These are phyloP conservation scores for Scytalidium sp. DNA, from an alignment of 2,329 filamentous ascomycete genomes.

Conservation along the genomic window DNA sequence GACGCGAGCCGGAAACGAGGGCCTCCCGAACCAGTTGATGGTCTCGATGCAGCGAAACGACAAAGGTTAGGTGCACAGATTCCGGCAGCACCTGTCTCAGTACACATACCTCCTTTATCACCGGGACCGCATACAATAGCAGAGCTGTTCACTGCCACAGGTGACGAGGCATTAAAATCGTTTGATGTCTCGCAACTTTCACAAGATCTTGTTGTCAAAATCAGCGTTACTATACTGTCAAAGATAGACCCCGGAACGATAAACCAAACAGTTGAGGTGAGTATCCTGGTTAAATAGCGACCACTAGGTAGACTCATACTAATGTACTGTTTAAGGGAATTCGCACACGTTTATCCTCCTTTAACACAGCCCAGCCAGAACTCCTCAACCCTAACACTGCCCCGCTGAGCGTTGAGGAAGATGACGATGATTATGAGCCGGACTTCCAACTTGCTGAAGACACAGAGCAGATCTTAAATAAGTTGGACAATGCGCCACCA, in stretches of 20 bases:
- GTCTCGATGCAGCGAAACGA: slow-evolving; percentile 75
- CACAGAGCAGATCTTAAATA: slow-evolving; percentile 73
- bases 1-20: slow-evolving; percentile 76
- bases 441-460: slow-evolving; percentile 73
- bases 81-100: slow-evolving; percentile 27
- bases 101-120: slow-evolving; percentile 67
- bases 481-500: slow-evolving; percentile 67
- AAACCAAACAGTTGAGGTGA: slow-evolving; percentile 69
- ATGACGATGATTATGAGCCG: slow-evolving; percentile 92
- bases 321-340: slow-evolving; percentile 40
- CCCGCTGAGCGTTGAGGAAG: slow-evolving; percentile 65
- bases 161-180: slow-evolving; percentile 67
- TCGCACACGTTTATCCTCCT: slow-evolving; percentile 41
- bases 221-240: slow-evolving; percentile 75
- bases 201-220: slow-evolving; percentile 70
- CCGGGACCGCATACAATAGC: slow-evolving; percentile 75
- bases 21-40: slow-evolving; percentile 66
- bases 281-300: slow-evolving; percentile 24
- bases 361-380: slow-evolving; percentile 18
- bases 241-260: slow-evolving; percentile 68
- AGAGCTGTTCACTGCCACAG: slow-evolving; percentile 83
- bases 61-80: slow-evolving; percentile 63
- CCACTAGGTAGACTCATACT: too few relatives aligned
- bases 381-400: slow-evolving; percentile 55
- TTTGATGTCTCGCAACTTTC: slow-evolving; percentile 85